Conservation (phyloP, 208 protist species). For the Borovskyia barvae region DNA sequence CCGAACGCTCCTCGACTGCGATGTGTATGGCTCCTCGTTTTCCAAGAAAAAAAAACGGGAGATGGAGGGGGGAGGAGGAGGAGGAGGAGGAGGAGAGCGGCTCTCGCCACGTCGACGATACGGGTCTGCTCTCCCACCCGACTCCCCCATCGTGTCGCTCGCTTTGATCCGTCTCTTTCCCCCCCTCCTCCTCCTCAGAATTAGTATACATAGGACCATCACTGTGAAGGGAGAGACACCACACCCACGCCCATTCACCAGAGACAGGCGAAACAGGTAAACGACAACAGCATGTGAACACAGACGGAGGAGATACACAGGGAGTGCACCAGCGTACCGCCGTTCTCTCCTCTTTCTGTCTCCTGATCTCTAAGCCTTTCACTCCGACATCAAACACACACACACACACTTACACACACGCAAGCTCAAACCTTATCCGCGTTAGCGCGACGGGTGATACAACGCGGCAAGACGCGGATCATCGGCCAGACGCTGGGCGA, state of each 20-base stretch:
- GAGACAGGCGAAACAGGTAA: no score
- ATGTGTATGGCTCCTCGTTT: no score
- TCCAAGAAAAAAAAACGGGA: neutral
- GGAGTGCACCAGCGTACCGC: no score
- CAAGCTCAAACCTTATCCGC: neutral
- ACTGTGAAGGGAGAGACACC: no score
- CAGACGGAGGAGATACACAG: no score
- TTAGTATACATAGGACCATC: no score
- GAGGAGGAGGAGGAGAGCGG: neutral
- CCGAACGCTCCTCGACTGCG: no score
- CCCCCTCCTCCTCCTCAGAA: no score
- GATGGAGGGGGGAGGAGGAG: neutral
- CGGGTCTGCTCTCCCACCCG: neutral
- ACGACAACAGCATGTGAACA: no score
- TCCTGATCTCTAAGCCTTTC: neutral
- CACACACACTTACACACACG: slow-evolving; percentile 1
- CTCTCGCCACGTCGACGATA: neutral
- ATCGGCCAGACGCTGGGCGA: slow-evolving; percentile 73
- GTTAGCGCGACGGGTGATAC: slow-evolving; percentile 29
- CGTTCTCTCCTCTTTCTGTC: neutral
- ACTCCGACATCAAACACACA: neutral
- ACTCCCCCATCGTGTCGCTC: no score
- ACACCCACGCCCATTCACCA: no score
- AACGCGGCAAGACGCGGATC: slow-evolving; percentile 69
- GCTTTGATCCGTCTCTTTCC: no score